These are phyloP conservation scores for Echinochloa phyllopogon DNA, from an alignment of 176 grass and related monocot species.

Conservation along the genomic window DNA sequence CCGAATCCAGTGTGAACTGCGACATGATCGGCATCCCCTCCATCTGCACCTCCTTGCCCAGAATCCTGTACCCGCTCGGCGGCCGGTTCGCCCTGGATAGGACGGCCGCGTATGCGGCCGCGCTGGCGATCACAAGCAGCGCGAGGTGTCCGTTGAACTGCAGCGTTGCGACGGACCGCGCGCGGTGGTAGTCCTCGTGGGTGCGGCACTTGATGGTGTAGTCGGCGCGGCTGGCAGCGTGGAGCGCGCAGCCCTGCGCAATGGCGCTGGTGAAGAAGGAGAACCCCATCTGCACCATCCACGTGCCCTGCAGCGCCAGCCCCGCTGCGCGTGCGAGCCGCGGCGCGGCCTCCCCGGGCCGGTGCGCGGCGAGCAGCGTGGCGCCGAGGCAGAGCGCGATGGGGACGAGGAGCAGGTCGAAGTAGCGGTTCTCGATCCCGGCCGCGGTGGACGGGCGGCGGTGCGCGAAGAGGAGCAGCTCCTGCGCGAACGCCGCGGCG, in stretches of 20 bases:
- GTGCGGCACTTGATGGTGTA: conserved; percentile 93
- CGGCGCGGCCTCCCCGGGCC: conserved; percentile 38
- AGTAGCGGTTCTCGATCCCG: conserved; percentile 95
- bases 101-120: conserved; percentile 44
- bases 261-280: conserved; percentile 90
- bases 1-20: conserved; percentile 75
- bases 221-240: conserved; percentile 55
- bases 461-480: conserved; percentile 84
- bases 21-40: conserved; percentile 43
- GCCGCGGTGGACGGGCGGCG: conserved; percentile 61
- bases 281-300: conserved; percentile 97
- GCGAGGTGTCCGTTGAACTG: conserved; percentile 97
- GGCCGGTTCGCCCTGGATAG: conserved; percentile 13
- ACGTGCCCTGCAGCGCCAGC: conserved; percentile 84
- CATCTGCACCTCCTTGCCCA: conserved; percentile 89
- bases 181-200: conserved; percentile 96
- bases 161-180: conserved; percentile 76
- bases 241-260: conserved; percentile 69
- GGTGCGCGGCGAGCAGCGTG: conserved; percentile 65
- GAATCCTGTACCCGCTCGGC: conserved; percentile 60
- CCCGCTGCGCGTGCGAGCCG: conserved; percentile 75
- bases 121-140: conserved; percentile 62
- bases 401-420: conserved; percentile 88
- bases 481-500: conserved; percentile 67
- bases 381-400: conserved; percentile 70